Conservation (phyloP, 345 rosid species). For the Microcos paniculata region DNA sequence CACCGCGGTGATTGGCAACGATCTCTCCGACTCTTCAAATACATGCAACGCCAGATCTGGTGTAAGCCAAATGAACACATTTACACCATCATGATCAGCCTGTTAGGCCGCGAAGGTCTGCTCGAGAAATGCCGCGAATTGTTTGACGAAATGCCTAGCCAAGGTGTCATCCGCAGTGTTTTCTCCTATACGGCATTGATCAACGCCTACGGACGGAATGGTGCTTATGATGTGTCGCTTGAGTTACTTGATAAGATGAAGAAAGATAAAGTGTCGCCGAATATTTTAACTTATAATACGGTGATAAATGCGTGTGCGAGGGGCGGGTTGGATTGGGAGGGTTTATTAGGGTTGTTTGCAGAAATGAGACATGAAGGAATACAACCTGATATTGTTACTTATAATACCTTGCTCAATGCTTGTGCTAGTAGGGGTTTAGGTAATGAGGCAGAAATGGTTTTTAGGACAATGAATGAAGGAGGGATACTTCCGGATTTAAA, state of each 20-base stretch:
- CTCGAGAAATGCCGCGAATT: constrained; percentile 80
- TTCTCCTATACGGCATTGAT: constrained; percentile 84
- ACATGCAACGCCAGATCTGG: constrained; percentile 97
- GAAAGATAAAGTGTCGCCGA: constrained; percentile 67
- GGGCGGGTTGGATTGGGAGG: constrained; percentile 94
- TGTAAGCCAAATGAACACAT: constrained; percentile 97
- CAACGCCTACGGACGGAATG: constrained; percentile 86
- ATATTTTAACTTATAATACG: constrained; percentile 87
- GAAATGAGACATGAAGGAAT: constrained; percentile 95
- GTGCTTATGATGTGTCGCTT: constrained; percentile 67
- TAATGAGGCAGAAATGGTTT: constrained; percentile 92
- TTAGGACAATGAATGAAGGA: constrained; percentile 90
- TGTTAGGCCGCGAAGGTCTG: constrained; percentile 77
- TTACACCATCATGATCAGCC: constrained; percentile 83
- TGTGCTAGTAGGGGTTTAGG: constrained; percentile 85
- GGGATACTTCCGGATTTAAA: constrained; percentile 84
- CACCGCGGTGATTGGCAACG: constrained; percentile 96
- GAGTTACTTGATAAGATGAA: constrained; percentile 85
- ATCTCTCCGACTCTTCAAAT: constrained; percentile 86
- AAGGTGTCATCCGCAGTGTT: constrained; percentile 71
- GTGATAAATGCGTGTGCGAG: constrained; percentile 87
- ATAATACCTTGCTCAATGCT: constrained; percentile 86
- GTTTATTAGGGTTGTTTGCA: constrained; percentile 83
- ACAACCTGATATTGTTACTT: constrained; percentile 86
- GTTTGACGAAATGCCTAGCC: constrained; percentile 81